Base-by-base conservation (phyloP, 805 yeast genomes). In the Kuraishia cidri region DNA sequence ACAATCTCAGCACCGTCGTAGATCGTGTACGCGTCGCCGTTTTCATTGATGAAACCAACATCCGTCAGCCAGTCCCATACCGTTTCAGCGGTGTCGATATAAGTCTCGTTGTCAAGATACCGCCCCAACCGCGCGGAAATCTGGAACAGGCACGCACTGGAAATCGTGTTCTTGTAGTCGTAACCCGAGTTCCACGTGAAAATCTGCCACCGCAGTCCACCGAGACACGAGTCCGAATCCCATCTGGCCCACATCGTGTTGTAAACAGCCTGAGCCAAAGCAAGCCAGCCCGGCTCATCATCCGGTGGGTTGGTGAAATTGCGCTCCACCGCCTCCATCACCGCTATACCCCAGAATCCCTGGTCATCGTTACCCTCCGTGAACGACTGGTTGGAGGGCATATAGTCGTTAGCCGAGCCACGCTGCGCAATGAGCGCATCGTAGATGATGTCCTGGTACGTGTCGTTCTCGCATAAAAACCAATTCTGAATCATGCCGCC, bases 281-380 rank as follows among this genome's bases (percentile, higher is more conserved):
- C 69, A 21, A 86, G 66, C 97, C 97, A 90, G 37, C 73, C 73
- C 12, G 86, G 86, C 34, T 69, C 54, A 32, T 62, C 70, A 1
- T 47, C 38, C 49, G 75, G 60, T 2, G 94, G 87, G 46, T 79
- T 75, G 1, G 84, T 62, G 51, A 87, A 87, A 58, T 85, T 85
- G 50, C 79, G 68, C 55, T 90, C 97, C 0, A 94, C 94, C 1
- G 97, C 97, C 19, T 75, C 78, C 81, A 90, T 85, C 4, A 77
- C 94, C 1, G 94, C 81, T 38, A 92, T 65, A 4, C 95, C 97
- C 97, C 97, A 90, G 54, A 90, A 86, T 2, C 84, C 95, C 62
- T 90, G 97, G 64, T 90, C 97, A 66, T 90, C 98, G 52, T 90
- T 90, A 48, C 97, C 98, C 59, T 90, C 97, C 2, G 95, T 83